Evolutionary conservation across 176 grass and related monocot species (phyloP).

Genomic region (Zea luxurians): DNA sequence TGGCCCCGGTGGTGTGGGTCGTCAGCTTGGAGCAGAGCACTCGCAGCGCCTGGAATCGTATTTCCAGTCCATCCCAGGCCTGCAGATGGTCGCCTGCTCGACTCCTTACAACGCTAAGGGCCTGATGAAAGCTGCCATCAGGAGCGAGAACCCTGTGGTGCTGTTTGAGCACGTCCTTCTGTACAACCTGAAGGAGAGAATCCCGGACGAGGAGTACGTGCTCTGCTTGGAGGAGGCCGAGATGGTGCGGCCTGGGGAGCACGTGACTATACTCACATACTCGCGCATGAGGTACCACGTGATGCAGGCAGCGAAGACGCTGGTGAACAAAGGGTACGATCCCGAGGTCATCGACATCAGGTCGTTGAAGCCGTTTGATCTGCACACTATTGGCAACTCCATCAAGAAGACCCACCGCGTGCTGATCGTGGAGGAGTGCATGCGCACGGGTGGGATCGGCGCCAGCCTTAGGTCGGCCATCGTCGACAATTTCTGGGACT

Average conservation of each 20-base stretch:
- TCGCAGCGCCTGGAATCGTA: conserved; percentile 88
- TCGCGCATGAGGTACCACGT: conserved; percentile 92
- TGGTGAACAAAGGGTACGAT: conserved; percentile 85
- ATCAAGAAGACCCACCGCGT: conserved; percentile 83
- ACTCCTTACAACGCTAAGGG: conserved; percentile 93
- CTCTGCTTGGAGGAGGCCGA: conserved; percentile 80
- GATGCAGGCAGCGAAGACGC: conserved; percentile 77
- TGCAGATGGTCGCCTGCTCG: conserved; percentile 98
- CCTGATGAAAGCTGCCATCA: conserved; percentile 94
- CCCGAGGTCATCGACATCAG: conserved; percentile 88
- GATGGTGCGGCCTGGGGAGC: conserved; percentile 79
- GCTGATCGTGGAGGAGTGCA: conserved; percentile 91
- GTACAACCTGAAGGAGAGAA: conserved; percentile 89
- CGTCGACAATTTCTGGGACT: conserved; percentile 94
- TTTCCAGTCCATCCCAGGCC: conserved; percentile 90
- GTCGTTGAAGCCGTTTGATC: conserved; percentile 81
- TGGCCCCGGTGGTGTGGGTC: conserved; percentile 79
- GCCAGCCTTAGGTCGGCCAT: conserved; percentile 77
- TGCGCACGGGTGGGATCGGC: conserved; percentile 83
- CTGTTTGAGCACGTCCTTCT: conserved; percentile 86
- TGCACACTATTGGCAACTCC: conserved; percentile 70
- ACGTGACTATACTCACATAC: conserved; percentile 83
- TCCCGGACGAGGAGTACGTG: conserved; percentile 80
- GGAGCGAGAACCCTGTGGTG: conserved; percentile 85
- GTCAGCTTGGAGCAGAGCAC: conserved; percentile 90